Base-by-base conservation (phyloP, 78 protist genomes). In the Thecamonas trahens region DNA sequence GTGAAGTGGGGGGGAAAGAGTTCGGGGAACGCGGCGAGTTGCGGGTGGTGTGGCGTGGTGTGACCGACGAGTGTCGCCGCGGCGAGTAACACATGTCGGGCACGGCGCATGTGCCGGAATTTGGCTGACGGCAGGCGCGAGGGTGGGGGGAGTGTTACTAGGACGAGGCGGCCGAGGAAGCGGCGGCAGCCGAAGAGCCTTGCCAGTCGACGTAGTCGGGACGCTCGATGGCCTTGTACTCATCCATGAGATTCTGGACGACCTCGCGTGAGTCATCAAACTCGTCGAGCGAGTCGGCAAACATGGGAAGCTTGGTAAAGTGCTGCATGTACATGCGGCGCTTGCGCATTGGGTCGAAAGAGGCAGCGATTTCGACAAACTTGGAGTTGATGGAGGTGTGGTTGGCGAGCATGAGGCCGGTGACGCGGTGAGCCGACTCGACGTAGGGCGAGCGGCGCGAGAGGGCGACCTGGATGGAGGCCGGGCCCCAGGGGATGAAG, bases 401-500 rank as follows among this genome's bases (percentile, higher is more conserved):
- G 76, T 97, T 97, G 32, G 99, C 99, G 50, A 97, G 65, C 98
- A 97, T 92, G 53, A 97, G 79, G 7, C 99, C 99, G n/a, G 79
- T 67, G n/a, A 97, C 99, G 9, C 97, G 79, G 67, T 96, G 89
- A 28, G 84, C 29, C 3, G 94, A 32, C 44, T 86, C 54, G 29
- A 90, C 80, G 67, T 89, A 96, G 26, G 98, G 98, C 35, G 92
- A 85, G 42, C 34, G 6, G 6, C 70, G 59, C 8, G 94, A 77
- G 26, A 96, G 77, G 28, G 87, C 96, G 18, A 94, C 93, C 77
- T 97, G 99, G 28, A 97, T 92, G 37, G 80, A 54, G 2, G 99
- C 99, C 0, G 99, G 99, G 1, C 99, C 99, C 99, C 99, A 98
- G 8, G 96, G 96, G 49, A 98, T 96, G 71, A 98, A 98, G 39